Percentiles rank a stretch among this genome's conserved stretches.
Evolutionary conservation across 495 filamentous ascomycete genomes (phyloP).

Genomic region (Tuber borchii): DNA sequence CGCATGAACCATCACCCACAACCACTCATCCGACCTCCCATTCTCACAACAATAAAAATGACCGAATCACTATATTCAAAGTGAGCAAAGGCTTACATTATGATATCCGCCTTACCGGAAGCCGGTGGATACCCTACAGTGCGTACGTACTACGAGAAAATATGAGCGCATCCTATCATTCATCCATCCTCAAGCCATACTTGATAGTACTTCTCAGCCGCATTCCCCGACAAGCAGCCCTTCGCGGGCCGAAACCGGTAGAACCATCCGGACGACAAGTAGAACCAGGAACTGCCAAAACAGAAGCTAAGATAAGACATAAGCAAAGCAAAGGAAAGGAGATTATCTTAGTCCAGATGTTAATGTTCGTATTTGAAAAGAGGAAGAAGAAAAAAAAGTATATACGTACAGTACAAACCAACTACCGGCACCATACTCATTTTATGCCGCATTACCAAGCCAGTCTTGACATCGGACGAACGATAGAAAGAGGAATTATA

Average conservation of each 20-base stretch:
- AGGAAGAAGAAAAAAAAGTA: not conserved
- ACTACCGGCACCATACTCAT: not conserved
- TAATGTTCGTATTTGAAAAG: not conserved
- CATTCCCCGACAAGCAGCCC: not conserved
- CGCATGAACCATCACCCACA: not conserved
- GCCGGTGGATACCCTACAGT: not conserved
- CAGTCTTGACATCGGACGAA: too few species aligned
- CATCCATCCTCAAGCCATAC: not conserved
- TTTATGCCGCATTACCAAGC: too few species aligned
- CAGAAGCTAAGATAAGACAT: not conserved
- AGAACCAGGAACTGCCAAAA: not conserved
- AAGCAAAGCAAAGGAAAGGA: not conserved
- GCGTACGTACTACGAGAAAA: not conserved
- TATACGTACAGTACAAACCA: not conserved
- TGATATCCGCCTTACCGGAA: not conserved
- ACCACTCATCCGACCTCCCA: not conserved
- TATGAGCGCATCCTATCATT: not conserved
- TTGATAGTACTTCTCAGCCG: not conserved
- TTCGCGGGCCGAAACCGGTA: not conserved
- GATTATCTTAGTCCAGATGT: not conserved
- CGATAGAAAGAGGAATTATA: too few species aligned
- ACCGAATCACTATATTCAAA: not conserved
- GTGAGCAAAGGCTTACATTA: not conserved
- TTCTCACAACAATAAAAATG: not conserved
- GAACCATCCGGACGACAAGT: not conserved